Evolutionary conservation across 2,329 filamentous ascomycete genomes (phyloP).

Genomic region (Hymenotorrendiella dingleyae): DNA sequence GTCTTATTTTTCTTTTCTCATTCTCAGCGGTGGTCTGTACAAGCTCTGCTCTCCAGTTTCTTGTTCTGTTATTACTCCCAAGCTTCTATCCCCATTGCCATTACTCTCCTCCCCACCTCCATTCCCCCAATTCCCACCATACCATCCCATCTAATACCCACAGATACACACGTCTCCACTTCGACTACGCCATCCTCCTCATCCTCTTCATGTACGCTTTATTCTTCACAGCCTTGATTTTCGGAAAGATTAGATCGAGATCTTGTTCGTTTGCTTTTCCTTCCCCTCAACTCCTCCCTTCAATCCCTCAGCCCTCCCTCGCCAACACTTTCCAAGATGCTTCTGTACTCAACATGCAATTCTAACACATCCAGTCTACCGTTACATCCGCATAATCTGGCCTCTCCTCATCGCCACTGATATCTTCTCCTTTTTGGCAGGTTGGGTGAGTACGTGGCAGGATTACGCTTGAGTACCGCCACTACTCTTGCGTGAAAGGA

Average conservation of each 20-base stretch:
- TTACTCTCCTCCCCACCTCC: neutral
- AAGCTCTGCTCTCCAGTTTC: no score
- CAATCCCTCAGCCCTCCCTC: no score
- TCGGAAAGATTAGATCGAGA: conserved; percentile 1
- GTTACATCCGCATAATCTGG: neutral
- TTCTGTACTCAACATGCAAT: no score
- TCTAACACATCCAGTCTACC: neutral
- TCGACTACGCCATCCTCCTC: conserved; percentile 4
- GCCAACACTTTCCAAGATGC: no score
- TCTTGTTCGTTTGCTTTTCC: no score
- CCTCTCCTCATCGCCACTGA: neutral
- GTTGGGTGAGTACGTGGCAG: conserved; percentile 1
- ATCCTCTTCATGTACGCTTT: neutral
- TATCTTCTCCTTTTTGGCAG: neutral
- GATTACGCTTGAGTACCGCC: conserved; percentile 5
- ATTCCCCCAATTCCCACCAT: neutral
- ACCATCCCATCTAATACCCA: neutral
- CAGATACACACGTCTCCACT: neutral
- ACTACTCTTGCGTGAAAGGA: no score
- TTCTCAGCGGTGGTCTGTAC: no score
- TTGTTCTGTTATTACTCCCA: no score
- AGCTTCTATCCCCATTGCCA: no score
- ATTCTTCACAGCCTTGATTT: neutral
- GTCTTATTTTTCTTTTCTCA: neutral
- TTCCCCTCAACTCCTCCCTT: no score